phyloP scores from a whole-genome alignment of 2,329 filamentous ascomycete genomes.

The Pseudogymnoascus sp. region DNA sequence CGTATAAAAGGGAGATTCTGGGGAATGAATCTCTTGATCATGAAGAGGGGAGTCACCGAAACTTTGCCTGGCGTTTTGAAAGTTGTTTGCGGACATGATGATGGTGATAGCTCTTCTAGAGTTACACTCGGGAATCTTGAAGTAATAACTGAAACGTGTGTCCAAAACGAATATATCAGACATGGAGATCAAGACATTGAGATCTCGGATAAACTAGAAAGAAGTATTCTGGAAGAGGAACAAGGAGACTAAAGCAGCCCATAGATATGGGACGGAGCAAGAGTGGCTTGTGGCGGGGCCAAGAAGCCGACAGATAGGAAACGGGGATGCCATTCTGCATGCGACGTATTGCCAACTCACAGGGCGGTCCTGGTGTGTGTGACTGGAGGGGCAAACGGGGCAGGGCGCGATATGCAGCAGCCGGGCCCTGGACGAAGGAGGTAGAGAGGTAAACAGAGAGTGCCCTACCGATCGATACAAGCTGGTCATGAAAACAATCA shows the following conservation, averaged over 20 bases:
- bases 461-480: neutral
- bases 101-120: neutral
- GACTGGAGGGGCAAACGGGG: conserved; percentile 1
- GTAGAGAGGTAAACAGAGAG: neutral
- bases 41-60: conserved; percentile 6
- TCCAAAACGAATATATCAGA: conserved; percentile 4
- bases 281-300: neutral
- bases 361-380: conserved; percentile 4
- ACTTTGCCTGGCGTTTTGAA: conserved; percentile 1
- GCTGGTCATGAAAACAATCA: conserved; percentile 6
- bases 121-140: conserved; percentile 5
- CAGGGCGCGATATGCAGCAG: conserved; percentile 4
- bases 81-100: conserved; percentile 5
- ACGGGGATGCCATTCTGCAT: conserved; percentile 7
- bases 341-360: conserved; percentile 4
- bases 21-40: neutral
- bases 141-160: conserved; percentile 5
- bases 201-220: conserved; percentile 5
- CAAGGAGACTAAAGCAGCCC: conserved; percentile 1
- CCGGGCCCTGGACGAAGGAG: neutral
- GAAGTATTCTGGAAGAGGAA: conserved; percentile 5
- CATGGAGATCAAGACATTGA: conserved; percentile 6
- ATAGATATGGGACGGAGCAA: neutral
- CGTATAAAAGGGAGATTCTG: conserved; percentile 4
- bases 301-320: conserved; percentile 1